Evolutionary conservation across 2,329 filamentous ascomycete species (phyloP), one percentile per base, ranked within the genome.

Genomic region (Aspergillus phoenicis): DNA sequence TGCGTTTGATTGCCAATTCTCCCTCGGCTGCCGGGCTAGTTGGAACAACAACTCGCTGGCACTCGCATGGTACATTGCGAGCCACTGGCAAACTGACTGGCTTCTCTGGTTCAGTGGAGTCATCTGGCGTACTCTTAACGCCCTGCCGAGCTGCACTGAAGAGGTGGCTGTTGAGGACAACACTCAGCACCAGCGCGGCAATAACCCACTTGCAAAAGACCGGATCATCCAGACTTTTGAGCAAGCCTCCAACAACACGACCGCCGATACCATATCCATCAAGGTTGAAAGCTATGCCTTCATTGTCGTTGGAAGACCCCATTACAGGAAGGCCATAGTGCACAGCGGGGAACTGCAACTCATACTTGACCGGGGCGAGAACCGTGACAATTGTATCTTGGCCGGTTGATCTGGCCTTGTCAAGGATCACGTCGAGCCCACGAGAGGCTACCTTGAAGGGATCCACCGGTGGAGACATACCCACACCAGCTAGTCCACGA

Each of bases 131-230:
- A 81, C 82, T 94, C 79, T 97, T 97, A 80, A 98, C 95, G 60
- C 92, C 93, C 93, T 92, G 97, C 69, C 95, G 86, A n/a, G 95
- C 95, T 13, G 93, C 94, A 69, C 99, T 99, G 83, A 99, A 99
- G 3, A 99, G 86, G 72, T 99, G 99, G 8, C 95, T 95, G 72
- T 99, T 99, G 38, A 99, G 83, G 5, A 93, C 91, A 41, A 99
- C 87, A 72, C 95, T 98, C 79, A 99, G 82, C 13, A 91, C 93
- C 61, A 99, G 84, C 48, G 92, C 92, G 47, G 92, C 89, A 36
- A 99, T 87, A 62, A 99, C 96, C 95, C 95, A 99, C 78, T 99
- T 99, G 76, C 93, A 96, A 52, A 99, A 85, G 45, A 97, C 87
- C 0, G 95, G 95, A 71, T 99, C 95, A 74, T 99, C 94, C 48